These are phyloP conservation scores for Corchorus olitorius DNA, from an alignment of 345 rosid species.

Conservation along the genomic window DNA sequence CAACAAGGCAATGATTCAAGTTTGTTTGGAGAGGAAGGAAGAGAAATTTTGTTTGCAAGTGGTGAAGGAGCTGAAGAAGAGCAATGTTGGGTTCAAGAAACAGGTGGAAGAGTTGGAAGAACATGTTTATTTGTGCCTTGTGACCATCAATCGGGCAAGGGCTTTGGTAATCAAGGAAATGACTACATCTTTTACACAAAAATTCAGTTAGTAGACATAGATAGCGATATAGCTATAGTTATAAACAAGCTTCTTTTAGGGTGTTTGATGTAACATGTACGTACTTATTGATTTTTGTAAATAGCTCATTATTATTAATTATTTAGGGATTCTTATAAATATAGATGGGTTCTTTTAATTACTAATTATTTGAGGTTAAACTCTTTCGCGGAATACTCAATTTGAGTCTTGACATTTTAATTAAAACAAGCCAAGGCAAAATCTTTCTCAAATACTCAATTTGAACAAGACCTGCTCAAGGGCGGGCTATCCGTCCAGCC, in stretches of 20 bases:
- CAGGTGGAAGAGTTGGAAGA: slow-evolving; percentile 50
- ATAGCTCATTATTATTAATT: background rate
- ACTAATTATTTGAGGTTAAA: too few relatives aligned
- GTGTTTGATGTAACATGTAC: background rate
- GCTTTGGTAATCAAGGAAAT: slow-evolving; percentile 35
- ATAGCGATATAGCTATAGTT: too few relatives aligned
- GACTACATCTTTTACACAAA: slow-evolving; percentile 21
- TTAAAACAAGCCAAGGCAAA: too few relatives aligned
- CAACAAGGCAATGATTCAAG: slow-evolving; percentile 36
- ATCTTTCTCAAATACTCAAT: too few relatives aligned
- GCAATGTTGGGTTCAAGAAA: slow-evolving; percentile 34
- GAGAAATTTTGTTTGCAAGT: slow-evolving; percentile 29
- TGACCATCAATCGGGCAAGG: slow-evolving; percentile 49
- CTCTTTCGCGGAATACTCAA: too few relatives aligned
- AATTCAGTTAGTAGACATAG: background rate
- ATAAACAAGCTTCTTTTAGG: background rate
- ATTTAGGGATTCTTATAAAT: background rate
- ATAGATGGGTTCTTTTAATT: too few relatives aligned
- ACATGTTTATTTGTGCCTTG: slow-evolving; percentile 44
- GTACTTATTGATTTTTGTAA: background rate
- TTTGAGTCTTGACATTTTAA: too few relatives aligned
- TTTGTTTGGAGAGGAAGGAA: slow-evolving; percentile 38
- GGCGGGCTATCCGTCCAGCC: too few relatives aligned
- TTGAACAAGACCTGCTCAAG: too few relatives aligned
- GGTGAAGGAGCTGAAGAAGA: slow-evolving; percentile 43